phyloP scores from a whole-genome alignment of 2,329 filamentous ascomycete species.

The Xylariales sp. region DNA sequence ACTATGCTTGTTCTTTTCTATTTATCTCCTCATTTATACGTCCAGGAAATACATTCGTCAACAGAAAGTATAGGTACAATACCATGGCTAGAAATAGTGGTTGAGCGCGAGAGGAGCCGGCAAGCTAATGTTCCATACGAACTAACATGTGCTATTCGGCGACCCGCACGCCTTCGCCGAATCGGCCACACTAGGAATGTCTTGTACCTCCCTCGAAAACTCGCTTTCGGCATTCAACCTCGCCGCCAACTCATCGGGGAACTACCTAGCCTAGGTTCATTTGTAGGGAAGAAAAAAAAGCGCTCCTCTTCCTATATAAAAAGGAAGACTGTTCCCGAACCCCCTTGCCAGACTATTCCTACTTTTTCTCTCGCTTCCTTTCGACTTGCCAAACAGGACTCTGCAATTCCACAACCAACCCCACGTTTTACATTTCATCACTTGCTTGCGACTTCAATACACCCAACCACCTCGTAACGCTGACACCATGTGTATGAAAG shows the following conservation, averaged over 20 bases:
- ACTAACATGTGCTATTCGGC: conserved; percentile 19
- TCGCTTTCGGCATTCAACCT: conserved; percentile 19
- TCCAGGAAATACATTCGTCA: no score
- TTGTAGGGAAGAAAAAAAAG: neutral
- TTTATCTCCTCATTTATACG: no score
- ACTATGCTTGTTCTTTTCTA: no score
- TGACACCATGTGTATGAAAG: conserved; percentile 71
- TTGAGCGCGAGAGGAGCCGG: no score
- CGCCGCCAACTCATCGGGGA: conserved; percentile 34
- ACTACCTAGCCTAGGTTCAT: neutral
- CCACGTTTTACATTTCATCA: neutral
- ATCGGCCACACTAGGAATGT: conserved; percentile 1
- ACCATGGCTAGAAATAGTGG: no score
- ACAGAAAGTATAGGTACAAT: no score
- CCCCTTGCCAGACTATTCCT: neutral
- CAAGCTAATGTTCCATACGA: no score
- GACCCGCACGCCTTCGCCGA: conserved; percentile 26
- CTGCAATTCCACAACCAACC: conserved; percentile 5
- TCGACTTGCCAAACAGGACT: neutral
- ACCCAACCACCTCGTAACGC: neutral
- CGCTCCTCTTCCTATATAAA: neutral
- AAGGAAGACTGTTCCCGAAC: neutral
- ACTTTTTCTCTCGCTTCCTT: neutral
- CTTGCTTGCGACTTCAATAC: neutral
- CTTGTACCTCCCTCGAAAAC: neutral